Conservation (phyloP, 164 flowering plant species). For the Saururus chinensis region DNA sequence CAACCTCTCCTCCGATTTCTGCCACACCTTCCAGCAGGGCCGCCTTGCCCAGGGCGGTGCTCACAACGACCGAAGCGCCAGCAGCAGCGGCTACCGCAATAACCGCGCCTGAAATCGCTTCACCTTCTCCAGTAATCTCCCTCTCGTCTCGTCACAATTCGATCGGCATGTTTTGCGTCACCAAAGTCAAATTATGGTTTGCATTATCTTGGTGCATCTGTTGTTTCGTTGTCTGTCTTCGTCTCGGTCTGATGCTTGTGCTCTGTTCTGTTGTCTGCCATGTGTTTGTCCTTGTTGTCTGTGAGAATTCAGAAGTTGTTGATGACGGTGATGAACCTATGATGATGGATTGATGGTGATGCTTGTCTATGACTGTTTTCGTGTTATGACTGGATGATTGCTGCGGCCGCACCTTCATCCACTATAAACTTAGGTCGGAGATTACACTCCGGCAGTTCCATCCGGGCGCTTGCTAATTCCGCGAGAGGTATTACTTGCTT, state of each 20-base stretch:
- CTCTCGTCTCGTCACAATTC: neutral
- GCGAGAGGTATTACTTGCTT: neutral
- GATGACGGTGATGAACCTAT: neutral
- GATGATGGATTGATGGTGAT: neutral
- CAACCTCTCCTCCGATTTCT: constrained; percentile 35
- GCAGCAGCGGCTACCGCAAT: neutral
- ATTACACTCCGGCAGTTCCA: neutral
- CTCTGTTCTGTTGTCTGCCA: neutral
- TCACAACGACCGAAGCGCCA: neutral
- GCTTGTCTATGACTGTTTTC: no score
- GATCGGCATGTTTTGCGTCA: no score
- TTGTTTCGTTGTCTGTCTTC: neutral
- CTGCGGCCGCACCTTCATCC: neutral
- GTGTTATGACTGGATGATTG: no score
- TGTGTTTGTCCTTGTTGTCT: neutral
- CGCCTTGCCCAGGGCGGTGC: neutral
- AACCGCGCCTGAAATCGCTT: neutral
- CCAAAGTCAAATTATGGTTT: neutral
- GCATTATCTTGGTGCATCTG: neutral
- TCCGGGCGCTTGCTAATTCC: neutral
- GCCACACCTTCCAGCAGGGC: constrained; percentile 21
- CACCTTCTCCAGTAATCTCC: constrained; percentile 2
- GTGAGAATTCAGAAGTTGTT: neutral
- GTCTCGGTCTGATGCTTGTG: constrained; percentile 1
- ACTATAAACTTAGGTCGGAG: neutral